These are phyloP conservation scores for Marasmius oreades DNA, from an alignment of 1,284 basidiomycete species.

Conservation along the genomic window DNA sequence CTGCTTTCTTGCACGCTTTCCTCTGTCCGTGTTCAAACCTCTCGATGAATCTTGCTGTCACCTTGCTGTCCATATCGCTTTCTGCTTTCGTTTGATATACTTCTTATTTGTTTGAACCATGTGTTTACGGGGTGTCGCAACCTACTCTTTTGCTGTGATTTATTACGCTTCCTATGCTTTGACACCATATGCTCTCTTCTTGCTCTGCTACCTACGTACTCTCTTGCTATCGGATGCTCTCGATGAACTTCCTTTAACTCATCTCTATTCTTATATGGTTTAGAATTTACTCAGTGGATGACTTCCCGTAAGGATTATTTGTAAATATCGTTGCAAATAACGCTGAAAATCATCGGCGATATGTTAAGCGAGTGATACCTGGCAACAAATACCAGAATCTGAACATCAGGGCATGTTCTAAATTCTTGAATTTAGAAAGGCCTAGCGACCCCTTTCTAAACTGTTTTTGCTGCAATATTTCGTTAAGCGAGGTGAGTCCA, in stretches of 20 bases:
- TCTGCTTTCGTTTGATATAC: neutral
- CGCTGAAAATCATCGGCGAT: no score
- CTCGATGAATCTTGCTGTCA: slow-evolving; percentile 1
- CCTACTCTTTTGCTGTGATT: neutral
- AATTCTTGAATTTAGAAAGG: no score
- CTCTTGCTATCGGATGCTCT: slow-evolving; percentile 18
- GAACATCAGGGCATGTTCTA: no score
- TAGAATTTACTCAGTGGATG: neutral
- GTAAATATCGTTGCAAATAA: no score
- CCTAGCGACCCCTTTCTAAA: no score
- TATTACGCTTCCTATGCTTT: slow-evolving; percentile 1
- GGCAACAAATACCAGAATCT: no score
- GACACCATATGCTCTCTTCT: slow-evolving; percentile 10
- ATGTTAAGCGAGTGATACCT: no score
- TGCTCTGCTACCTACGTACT: slow-evolving; percentile 11
- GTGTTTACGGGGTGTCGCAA: neutral
- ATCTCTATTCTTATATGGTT: slow-evolving; percentile 9
- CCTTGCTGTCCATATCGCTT: neutral
- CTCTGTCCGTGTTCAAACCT: slow-evolving; percentile 1
- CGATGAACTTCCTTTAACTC: slow-evolving; percentile 16
- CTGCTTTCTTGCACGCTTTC: slow-evolving; percentile 6
- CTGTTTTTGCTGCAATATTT: no score
- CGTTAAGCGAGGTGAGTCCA: no score
- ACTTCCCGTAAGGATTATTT: no score
- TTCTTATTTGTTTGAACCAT: neutral